Conservation (phyloP, 2,329 filamentous ascomycete species). For the Pseudomassariella vexata region DNA sequence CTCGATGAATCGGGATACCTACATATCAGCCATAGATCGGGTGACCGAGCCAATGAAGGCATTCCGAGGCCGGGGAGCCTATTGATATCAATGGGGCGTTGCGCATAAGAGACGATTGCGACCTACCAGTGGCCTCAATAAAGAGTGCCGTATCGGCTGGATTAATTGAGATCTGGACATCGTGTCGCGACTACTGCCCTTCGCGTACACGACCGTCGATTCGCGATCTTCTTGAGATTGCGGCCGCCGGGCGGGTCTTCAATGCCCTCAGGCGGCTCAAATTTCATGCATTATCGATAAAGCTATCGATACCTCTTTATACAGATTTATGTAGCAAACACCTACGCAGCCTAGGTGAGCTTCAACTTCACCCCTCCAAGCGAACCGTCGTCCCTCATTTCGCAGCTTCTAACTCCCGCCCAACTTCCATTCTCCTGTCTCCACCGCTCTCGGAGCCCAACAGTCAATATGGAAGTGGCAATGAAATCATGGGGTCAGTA, state of each 20-base stretch:
- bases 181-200: constrained; percentile 13
- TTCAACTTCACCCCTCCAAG: not conserved
- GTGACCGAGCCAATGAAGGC: constrained; percentile 14
- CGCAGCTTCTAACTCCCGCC: constrained; percentile 1
- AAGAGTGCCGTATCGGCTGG: constrained; percentile 22
- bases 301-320: not conserved
- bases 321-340: not conserved
- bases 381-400: too few relatives aligned
- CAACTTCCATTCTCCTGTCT: not conserved
- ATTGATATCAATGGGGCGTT: constrained; percentile 6
- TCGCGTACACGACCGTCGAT: too few relatives aligned
- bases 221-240: constrained; percentile 11
- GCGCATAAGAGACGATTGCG: not conserved
- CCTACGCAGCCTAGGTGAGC: not conserved
- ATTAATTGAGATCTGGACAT: constrained; percentile 23
- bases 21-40: constrained; percentile 21
- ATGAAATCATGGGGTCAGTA: constrained; percentile 56
- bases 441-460: constrained; percentile 1
- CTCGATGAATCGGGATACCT: constrained; percentile 11
- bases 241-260: not conserved
- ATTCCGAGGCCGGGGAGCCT: constrained; percentile 20
- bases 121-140: constrained; percentile 23
- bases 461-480: constrained; percentile 45
- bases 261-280: too few relatives aligned
- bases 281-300: constrained; percentile 3